A percentile compares a stretch with the other conserved stretches of the same genome.
phyloP scores from a whole-genome alignment of 371 early-diverging fungal genomes.

The Conidiobolus incongruus region DNA sequence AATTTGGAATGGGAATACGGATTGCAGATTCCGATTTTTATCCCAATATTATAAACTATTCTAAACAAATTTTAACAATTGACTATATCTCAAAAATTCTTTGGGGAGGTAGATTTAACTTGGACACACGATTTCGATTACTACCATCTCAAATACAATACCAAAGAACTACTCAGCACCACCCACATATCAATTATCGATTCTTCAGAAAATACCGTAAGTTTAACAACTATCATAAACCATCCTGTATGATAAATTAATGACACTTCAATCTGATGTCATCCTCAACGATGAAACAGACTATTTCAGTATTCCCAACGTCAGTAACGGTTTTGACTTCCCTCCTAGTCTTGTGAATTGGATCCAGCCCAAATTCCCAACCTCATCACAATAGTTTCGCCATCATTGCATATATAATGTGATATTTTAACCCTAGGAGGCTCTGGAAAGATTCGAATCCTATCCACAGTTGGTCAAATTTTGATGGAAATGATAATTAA shows the following conservation, averaged over 20 bases:
- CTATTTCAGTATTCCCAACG: constrained; percentile 86
- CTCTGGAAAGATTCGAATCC: constrained; percentile 89
- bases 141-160: constrained; percentile 58
- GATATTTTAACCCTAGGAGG: constrained; percentile 55
- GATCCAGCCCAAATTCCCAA: constrained; percentile 63
- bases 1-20: constrained; percentile 63
- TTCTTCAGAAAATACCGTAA: constrained; percentile 58
- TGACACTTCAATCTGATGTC: constrained; percentile 88
- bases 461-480: constrained; percentile 55
- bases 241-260: constrained; percentile 76
- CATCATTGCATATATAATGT: constrained; percentile 61
- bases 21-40: constrained; percentile 57
- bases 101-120: too few relatives aligned
- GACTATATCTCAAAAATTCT: constrained; percentile 3
- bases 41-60: too few relatives aligned
- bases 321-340: constrained; percentile 65
- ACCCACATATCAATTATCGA: constrained; percentile 89
- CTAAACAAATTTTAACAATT: too few relatives aligned
- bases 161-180: constrained; percentile 80
- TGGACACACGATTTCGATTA: constrained; percentile 34
- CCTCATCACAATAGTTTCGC: too few relatives aligned
- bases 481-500: not conserved
- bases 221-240: constrained; percentile 85
- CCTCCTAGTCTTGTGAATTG: constrained; percentile 67
- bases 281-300: constrained; percentile 97